A percentile compares a stretch with the other conserved stretches of the same genome.
Evolutionary conservation across 1,284 basidiomycete genomes (phyloP).

Genomic region (Neolentinus lepideus): DNA sequence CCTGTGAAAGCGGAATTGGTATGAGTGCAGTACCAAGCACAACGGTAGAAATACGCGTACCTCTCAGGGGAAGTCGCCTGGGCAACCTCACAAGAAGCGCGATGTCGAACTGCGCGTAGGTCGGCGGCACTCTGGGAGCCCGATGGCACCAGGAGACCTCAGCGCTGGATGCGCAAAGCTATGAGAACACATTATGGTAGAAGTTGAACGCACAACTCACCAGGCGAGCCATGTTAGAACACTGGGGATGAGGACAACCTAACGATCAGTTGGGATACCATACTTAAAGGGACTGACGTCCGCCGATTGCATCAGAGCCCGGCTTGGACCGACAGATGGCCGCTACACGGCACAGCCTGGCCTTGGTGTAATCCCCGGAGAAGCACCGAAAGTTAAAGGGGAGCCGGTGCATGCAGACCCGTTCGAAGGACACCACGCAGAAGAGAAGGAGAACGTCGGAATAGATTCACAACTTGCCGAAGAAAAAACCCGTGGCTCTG

Average conservation of each 20-base stretch:
- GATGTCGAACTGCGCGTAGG: constrained; percentile 63
- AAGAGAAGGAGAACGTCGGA: background rate
- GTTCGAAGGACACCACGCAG: background rate
- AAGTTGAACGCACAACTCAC: background rate
- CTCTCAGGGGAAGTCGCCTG: constrained; percentile 47
- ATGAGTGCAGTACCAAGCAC: constrained; percentile 5
- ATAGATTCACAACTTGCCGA: no score
- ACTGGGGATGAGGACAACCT: background rate
- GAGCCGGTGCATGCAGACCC: background rate
- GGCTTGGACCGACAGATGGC: background rate
- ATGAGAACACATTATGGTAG: background rate
- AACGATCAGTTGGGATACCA: background rate
- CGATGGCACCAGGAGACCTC: background rate
- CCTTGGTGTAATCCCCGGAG: background rate
- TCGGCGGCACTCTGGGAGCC: constrained; percentile 58
- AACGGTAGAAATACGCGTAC: constrained; percentile 7
- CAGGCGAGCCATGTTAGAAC: background rate
- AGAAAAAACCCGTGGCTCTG: background rate
- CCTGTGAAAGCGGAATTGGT: constrained; percentile 17
- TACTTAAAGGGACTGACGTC: background rate
- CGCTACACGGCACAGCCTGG: background rate
- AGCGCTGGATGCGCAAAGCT: background rate
- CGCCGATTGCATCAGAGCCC: background rate
- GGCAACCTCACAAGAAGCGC: constrained; percentile 67
- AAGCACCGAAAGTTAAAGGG: background rate